Percentiles rank a stretch among this genome's conserved stretches.
These are phyloP conservation scores for Annulohypoxylon bovei DNA, from an alignment of 495 filamentous ascomycete species.

Conservation along the genomic window DNA sequence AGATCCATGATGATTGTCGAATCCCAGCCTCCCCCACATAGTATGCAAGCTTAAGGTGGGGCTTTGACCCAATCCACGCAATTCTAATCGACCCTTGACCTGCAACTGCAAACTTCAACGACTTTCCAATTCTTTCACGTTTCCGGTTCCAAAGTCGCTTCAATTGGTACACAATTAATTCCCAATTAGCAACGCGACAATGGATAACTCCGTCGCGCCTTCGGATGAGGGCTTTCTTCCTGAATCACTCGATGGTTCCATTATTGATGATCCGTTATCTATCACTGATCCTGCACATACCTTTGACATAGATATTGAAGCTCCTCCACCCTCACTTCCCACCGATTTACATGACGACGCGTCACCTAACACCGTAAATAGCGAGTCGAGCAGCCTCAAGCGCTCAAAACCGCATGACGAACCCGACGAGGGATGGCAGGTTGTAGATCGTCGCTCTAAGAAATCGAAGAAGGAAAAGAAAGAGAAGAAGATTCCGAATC, in stretches of 20 bases:
- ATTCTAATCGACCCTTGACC: constrained; percentile 14
- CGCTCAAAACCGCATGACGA: constrained; percentile 54
- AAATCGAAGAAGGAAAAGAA: constrained; percentile 66
- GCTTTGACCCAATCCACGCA: not conserved
- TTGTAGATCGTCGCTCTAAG: constrained; percentile 50
- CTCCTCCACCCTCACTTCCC: constrained; percentile 23
- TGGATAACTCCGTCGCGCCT: constrained; percentile 23
- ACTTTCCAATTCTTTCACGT: constrained; percentile 4
- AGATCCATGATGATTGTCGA: constrained; percentile 19
- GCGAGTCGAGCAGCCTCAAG: constrained; percentile 48
- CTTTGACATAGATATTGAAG: constrained; percentile 24
- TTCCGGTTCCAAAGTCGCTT: not conserved
- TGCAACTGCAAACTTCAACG: constrained; percentile 29
- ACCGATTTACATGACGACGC: constrained; percentile 16
- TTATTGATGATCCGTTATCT: constrained; percentile 16
- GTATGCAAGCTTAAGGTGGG: constrained; percentile 24
- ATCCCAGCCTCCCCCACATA: constrained; percentile 27
- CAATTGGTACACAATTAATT: not conserved
- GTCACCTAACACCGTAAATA: constrained; percentile 26
- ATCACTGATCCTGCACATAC: constrained; percentile 13
- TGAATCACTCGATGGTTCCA: constrained; percentile 9
- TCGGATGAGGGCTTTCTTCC: constrained; percentile 22
- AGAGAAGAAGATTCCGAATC: constrained; percentile 66
- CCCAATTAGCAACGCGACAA: constrained; percentile 7
- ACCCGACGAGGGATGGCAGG: constrained; percentile 60